A percentile compares a stretch with the other conserved stretches of the same genome.
These are phyloP conservation scores for Cyclotella distinguenda DNA, from an alignment of 108 stramenopile species.

Conservation along the genomic window DNA sequence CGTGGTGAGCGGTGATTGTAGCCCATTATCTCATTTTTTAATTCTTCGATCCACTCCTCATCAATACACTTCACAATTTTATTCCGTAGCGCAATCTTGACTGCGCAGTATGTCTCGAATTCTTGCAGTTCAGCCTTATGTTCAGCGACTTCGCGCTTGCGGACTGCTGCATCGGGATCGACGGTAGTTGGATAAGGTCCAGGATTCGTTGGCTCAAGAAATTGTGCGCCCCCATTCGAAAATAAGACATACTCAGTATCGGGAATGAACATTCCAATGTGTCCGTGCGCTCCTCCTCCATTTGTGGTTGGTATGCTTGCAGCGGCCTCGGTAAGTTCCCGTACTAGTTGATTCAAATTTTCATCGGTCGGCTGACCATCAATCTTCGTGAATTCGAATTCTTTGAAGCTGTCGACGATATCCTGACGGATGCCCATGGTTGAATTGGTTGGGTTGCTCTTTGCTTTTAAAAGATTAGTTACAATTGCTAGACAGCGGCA, in stretches of 20 bases:
- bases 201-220: slow-evolving; percentile 12
- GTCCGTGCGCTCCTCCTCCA: slow-evolving; percentile 17
- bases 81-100: neutral
- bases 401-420: slow-evolving; percentile 2
- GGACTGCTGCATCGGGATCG: slow-evolving; percentile 5
- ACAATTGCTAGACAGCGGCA: slow-evolving; percentile 24
- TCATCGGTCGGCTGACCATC: slow-evolving; percentile 23
- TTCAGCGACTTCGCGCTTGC: slow-evolving; percentile 18
- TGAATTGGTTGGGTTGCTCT: neutral
- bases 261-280: slow-evolving; percentile 14
- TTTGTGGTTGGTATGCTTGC: slow-evolving; percentile 14
- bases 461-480: slow-evolving; percentile 5
- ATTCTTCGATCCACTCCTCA: neutral
- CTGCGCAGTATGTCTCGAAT: slow-evolving; percentile 7
- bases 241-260: slow-evolving; percentile 21
- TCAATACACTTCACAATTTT: slow-evolving; percentile 1
- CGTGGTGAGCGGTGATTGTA: neutral
- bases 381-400: slow-evolving; percentile 22
- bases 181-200: slow-evolving; percentile 14
- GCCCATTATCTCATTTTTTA: neutral
- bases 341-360: slow-evolving; percentile 13
- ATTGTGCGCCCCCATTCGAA: slow-evolving; percentile 2
- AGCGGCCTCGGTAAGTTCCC: slow-evolving; percentile 7
- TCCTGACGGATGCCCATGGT: slow-evolving; percentile 9
- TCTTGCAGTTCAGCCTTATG: slow-evolving; percentile 13